phyloP scores from a whole-genome alignment of 345 rosid genomes.

The Carallia brachiata region DNA sequence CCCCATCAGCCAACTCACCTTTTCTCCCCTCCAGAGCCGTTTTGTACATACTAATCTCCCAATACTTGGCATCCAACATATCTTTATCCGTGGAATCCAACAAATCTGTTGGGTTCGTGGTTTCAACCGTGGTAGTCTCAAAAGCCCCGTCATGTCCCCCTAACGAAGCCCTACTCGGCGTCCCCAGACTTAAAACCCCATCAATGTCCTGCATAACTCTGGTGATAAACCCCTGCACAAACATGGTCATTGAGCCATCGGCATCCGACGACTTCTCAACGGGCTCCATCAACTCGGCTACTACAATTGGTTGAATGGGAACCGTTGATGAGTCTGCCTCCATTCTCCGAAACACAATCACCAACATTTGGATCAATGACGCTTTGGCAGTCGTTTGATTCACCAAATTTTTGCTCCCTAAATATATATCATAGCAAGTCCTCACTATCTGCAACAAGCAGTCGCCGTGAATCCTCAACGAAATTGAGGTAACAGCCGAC shows the following conservation, averaged over 20 bases:
- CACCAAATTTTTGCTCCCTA: constrained; percentile 85
- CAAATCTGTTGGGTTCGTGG: constrained; percentile 66
- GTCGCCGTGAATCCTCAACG: constrained; percentile 88
- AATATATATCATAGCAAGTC: constrained; percentile 90
- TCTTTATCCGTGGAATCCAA: constrained; percentile 84
- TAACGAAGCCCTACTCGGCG: constrained; percentile 48
- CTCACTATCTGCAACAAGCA: constrained; percentile 83
- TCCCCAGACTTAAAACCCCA: constrained; percentile 54
- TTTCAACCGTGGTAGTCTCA: constrained; percentile 62
- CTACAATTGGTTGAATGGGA: constrained; percentile 95
- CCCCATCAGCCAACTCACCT: constrained; percentile 94
- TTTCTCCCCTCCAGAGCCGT: constrained; percentile 97
- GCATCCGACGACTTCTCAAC: constrained; percentile 65
- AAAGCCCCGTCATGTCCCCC: constrained; percentile 72
- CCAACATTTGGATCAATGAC: constrained; percentile 91
- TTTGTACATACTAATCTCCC: constrained; percentile 99
- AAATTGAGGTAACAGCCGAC: constrained; percentile 84
- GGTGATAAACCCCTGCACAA: constrained; percentile 81
- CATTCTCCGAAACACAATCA: constrained; percentile 96
- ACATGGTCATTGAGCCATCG: constrained; percentile 74
- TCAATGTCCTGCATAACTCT: constrained; percentile 79
- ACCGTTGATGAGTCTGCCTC: constrained; percentile 95
- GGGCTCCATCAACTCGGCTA: constrained; percentile 97
- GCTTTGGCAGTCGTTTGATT: constrained; percentile 97
- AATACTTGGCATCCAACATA: constrained; percentile 98